Percentiles rank a stretch among this genome's conserved stretches.
Conservation (phyloP, 345 rosid species). For the Moricandia moricandioides region DNA sequence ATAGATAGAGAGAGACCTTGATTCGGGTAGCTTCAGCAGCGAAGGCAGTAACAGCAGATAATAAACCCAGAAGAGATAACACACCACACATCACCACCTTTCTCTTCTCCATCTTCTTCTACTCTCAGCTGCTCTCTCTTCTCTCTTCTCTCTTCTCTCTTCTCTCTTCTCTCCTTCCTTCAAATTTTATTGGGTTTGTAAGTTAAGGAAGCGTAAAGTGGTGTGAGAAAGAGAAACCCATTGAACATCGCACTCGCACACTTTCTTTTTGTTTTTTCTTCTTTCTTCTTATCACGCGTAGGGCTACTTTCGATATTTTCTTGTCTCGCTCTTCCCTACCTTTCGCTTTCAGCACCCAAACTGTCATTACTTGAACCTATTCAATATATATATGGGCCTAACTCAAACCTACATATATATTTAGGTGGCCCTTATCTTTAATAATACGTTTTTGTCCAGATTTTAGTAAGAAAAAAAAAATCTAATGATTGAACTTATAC, state of each 20-base stretch:
- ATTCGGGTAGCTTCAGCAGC: constrained; percentile 89
- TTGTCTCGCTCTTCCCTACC: neutral
- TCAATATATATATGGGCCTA: neutral
- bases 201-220: constrained; percentile 28
- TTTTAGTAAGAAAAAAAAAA: no score
- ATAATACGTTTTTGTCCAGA: no score
- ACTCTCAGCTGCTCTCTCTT: neutral
- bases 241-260: constrained; percentile 16
- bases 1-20: constrained; percentile 46
- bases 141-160: no score
- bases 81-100: constrained; percentile 48
- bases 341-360: neutral
- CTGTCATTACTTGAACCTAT: no score
- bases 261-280: neutral
- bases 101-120: constrained; percentile 60
- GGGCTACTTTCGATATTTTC: constrained; percentile 4
- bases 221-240: constrained; percentile 19
- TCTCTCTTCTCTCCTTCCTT: neutral
- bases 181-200: neutral
- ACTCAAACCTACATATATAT: neutral
- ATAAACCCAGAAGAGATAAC: constrained; percentile 60
- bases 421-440: no score
- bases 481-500: no score
- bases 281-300: constrained; percentile 7
- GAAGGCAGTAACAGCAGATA: constrained; percentile 82